A percentile compares a stretch with the other conserved stretches of the same genome.
phyloP scores from a whole-genome alignment of 2,329 filamentous ascomycete species.

The Ascomycota sp. region DNA sequence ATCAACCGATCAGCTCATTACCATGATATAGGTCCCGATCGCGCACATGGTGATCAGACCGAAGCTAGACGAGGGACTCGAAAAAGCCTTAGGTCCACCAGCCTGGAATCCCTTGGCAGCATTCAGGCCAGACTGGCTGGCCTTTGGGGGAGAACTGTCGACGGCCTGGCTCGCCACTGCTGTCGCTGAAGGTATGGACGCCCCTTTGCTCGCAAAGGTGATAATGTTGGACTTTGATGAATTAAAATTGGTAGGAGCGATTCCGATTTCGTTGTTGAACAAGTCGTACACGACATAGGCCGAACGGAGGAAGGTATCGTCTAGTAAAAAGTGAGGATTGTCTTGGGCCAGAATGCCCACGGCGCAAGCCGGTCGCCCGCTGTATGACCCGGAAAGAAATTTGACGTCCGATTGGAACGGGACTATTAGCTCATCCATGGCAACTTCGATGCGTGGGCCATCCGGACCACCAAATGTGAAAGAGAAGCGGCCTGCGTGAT shows the following conservation, averaged over 20 bases:
- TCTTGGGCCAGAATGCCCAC: slow-evolving; percentile 36
- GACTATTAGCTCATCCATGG: slow-evolving; percentile 35
- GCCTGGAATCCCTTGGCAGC: slow-evolving; percentile 14
- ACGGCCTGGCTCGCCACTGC: slow-evolving; percentile 18
- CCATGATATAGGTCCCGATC: no score
- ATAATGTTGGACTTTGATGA: slow-evolving; percentile 27
- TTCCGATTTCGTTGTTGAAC: slow-evolving; percentile 32
- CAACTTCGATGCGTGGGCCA: slow-evolving; percentile 29
- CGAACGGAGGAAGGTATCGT: slow-evolving; percentile 37
- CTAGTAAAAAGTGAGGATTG: slow-evolving; percentile 24
- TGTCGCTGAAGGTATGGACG: slow-evolving; percentile 29
- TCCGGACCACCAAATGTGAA: slow-evolving; percentile 30
- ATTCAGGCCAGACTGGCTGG: slow-evolving; percentile 6
- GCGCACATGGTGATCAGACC: no score
- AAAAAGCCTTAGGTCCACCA: neutral
- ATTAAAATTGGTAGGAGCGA: slow-evolving; percentile 36
- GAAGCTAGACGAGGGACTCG: neutral
- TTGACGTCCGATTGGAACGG: slow-evolving; percentile 15
- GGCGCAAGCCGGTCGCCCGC: slow-evolving; percentile 25
- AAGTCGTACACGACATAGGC: slow-evolving; percentile 41
- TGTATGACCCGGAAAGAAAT: slow-evolving; percentile 20
- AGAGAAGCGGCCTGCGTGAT: slow-evolving; percentile 25
- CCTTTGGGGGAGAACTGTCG: slow-evolving; percentile 4
- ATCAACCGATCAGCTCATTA: no score
- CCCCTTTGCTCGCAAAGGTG: slow-evolving; percentile 26